A percentile compares a stretch with the other conserved stretches of the same genome.
Conservation (phyloP, 2,329 filamentous ascomycete genomes). For the Byssochlamys sp. region DNA sequence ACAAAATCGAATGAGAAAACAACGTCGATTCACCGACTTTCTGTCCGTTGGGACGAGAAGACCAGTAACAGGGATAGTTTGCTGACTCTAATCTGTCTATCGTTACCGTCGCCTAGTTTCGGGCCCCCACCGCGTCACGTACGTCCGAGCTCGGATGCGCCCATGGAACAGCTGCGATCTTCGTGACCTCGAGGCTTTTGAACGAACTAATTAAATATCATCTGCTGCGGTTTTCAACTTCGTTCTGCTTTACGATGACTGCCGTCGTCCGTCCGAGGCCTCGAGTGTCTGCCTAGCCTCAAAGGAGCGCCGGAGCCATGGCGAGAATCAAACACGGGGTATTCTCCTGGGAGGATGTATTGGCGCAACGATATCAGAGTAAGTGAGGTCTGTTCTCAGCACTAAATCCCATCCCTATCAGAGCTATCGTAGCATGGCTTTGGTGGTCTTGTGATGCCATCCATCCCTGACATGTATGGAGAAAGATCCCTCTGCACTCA, state of each 20-base stretch:
- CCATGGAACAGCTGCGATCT: background rate
- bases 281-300: background rate
- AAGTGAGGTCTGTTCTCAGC: constrained; percentile 6
- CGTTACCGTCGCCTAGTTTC: background rate
- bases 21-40: background rate
- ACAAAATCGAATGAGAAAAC: background rate
- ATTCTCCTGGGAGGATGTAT: constrained; percentile 33
- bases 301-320: constrained; percentile 13
- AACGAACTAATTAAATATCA: background rate
- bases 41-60: background rate
- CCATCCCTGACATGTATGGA: background rate
- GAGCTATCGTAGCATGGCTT: background rate
- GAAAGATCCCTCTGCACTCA: background rate
- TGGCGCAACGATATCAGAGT: constrained; percentile 32
- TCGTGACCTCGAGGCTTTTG: background rate
- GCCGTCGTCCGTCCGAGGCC: background rate
- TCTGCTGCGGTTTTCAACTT: background rate
- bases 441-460: background rate
- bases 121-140: background rate
- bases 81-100: background rate
- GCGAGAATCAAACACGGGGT: constrained; percentile 26
- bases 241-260: background rate
- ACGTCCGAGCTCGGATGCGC: background rate
- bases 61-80: background rate
- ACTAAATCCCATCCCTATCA: background rate